A percentile compares a stretch with the other conserved stretches of the same genome.
These are phyloP conservation scores for Salix suchowensis DNA, from an alignment of 345 rosid species.

Conservation along the genomic window DNA sequence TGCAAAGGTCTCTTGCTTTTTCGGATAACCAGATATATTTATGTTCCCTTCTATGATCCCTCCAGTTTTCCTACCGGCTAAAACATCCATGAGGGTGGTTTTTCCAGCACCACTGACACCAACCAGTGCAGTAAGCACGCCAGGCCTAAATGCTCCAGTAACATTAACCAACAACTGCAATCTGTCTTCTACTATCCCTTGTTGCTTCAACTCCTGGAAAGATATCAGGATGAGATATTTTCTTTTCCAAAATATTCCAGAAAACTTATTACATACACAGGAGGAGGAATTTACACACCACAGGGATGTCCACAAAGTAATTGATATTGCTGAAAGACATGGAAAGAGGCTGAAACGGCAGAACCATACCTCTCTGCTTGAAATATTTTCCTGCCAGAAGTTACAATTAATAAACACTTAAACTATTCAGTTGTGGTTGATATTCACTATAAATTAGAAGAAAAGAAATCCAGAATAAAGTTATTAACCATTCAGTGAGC, in stretches of 20 bases:
- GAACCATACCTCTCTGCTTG: constrained; percentile 93
- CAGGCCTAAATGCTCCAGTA: constrained; percentile 92
- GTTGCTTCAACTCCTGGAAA: constrained; percentile 85
- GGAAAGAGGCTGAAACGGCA: constrained; percentile 95
- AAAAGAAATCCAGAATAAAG: constrained; percentile 5
- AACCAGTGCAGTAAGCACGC: constrained; percentile 89
- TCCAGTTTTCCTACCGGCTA: constrained; percentile 97
- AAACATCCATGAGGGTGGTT: constrained; percentile 98
- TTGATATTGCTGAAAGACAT: constrained; percentile 83
- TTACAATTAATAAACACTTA: constrained; percentile 8
- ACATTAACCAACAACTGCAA: constrained; percentile 80
- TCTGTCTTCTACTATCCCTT: constrained; percentile 76
- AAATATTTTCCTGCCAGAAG: constrained; percentile 67
- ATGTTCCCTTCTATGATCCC: constrained; percentile 82
- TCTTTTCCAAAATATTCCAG: constrained; percentile 9
- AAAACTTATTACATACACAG: not conserved
- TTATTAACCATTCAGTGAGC: constrained; percentile 59
- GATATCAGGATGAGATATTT: constrained; percentile 13
- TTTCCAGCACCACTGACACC: constrained; percentile 99
- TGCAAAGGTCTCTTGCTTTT: constrained; percentile 91
- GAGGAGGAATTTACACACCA: constrained; percentile 44
- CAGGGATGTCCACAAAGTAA: constrained; percentile 82
- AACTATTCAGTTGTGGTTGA: constrained; percentile 2
- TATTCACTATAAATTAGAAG: constrained; percentile 1
- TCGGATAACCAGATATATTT: constrained; percentile 81